Percentiles rank a stretch among this genome's conserved stretches.
Evolutionary conservation across 2,329 filamentous ascomycete genomes (phyloP).

Genomic region (Amesomyces nigricolor): DNA sequence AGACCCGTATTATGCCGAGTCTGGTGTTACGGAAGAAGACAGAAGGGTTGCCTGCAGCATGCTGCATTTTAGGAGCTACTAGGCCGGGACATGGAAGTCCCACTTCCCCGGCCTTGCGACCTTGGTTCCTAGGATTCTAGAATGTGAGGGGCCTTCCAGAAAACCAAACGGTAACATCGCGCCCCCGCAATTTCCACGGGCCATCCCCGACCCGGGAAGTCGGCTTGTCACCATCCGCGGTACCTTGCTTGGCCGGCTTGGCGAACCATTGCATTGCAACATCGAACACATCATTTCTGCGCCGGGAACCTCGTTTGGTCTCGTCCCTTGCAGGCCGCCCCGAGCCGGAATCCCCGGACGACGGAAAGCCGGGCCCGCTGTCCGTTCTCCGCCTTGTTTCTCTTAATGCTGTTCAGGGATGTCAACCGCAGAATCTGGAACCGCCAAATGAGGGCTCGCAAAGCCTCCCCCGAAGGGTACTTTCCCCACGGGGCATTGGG

Average conservation of each 20-base stretch:
- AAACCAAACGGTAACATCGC: too few species aligned
- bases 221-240: constrained; percentile 14
- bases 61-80: too few species aligned
- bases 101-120: too few species aligned
- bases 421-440: background rate
- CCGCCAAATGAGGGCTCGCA: constrained; percentile 1
- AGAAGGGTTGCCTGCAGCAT: too few species aligned
- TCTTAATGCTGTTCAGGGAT: background rate
- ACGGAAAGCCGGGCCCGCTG: constrained; percentile 8
- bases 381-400: constrained; percentile 3
- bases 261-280: background rate
- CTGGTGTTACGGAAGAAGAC: too few species aligned
- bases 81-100: too few species aligned
- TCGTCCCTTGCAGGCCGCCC: constrained; percentile 7
- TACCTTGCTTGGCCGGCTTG: constrained; percentile 12
- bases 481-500: constrained; percentile 1
- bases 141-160: too few species aligned
- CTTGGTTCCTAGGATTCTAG: too few species aligned
- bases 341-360: background rate
- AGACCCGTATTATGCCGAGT: too few species aligned
- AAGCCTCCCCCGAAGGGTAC: background rate
- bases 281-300: background rate
- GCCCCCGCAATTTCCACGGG: too few species aligned
- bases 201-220: constrained; percentile 11
- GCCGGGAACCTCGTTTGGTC: background rate